Conservation (phyloP, 164 flowering plant species). For the Litsea cubeba region DNA sequence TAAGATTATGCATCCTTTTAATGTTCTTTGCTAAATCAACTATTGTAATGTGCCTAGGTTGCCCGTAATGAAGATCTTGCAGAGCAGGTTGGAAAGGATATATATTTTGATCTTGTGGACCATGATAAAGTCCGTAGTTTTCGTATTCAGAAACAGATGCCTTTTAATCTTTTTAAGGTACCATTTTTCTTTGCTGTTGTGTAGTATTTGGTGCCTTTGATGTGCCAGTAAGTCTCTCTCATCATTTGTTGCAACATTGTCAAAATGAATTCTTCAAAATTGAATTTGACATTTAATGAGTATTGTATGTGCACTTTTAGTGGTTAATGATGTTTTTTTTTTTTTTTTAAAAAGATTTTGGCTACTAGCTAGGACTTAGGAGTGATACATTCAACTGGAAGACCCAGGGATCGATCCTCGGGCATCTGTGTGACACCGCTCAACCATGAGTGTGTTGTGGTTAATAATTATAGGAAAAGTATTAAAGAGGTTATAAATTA, state of each 20-base stretch:
- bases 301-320: no score
- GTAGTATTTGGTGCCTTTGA: not conserved
- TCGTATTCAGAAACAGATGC: conserved; percentile 66
- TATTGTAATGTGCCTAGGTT: conserved; percentile 35
- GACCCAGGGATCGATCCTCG: no score
- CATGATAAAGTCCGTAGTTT: conserved; percentile 82
- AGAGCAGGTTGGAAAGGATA: conserved; percentile 73
- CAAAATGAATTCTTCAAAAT: not conserved
- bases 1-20: not conserved
- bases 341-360: no score
- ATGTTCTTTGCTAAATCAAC: not conserved
- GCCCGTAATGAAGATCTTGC: conserved; percentile 72
- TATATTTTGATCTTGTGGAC: conserved; percentile 84
- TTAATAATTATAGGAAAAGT: no score
- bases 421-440: no score
- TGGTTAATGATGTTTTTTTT: no score
- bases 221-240: not conserved
- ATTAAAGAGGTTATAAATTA: no score
- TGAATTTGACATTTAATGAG: no score
- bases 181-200: not conserved
- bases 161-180: conserved; percentile 67
- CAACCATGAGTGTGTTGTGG: no score
- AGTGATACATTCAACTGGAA: no score
- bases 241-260: not conserved
- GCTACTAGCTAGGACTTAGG: no score